phyloP scores from a whole-genome alignment of 2,329 filamentous ascomycete species.

The Neonectria sp. region DNA sequence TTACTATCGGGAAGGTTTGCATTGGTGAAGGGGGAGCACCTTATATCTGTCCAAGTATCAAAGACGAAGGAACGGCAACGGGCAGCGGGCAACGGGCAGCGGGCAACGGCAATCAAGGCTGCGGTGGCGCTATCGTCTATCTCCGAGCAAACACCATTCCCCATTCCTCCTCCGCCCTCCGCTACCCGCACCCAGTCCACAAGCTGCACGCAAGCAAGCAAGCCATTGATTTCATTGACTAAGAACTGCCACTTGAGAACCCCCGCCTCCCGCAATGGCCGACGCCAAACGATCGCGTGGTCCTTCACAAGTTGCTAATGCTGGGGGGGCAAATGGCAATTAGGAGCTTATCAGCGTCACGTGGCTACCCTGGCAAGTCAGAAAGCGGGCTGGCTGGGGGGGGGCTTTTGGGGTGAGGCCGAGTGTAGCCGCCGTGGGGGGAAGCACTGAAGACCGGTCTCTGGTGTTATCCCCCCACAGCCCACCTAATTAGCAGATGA shows the following conservation, averaged over 20 bases:
- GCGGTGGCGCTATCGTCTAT: conserved; percentile 12
- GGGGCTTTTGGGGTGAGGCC: conserved; percentile 34
- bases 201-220: conserved; percentile 1
- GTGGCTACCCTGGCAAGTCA: conserved; percentile 35
- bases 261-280: conserved; percentile 17
- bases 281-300: conserved; percentile 22
- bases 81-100: neutral
- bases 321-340: conserved; percentile 11
- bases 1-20: neutral
- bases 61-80: neutral
- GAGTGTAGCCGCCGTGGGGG: conserved; percentile 47
- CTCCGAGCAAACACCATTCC: conserved; percentile 3
- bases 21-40: conserved; percentile 1
- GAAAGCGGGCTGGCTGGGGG: conserved; percentile 15
- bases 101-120: neutral
- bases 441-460: conserved; percentile 19
- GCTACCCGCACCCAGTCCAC: neutral
- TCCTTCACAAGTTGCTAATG: conserved; percentile 20
- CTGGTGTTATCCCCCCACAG: neutral
- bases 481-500: conserved; percentile 3
- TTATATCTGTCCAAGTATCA: conserved; percentile 4
- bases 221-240: neutral
- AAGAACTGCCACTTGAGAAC: neutral
- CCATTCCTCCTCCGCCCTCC: neutral
- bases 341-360: conserved; percentile 48